Base-by-base conservation (phyloP, 129 eudicot genomes). In the Flaveria sonorensis region DNA sequence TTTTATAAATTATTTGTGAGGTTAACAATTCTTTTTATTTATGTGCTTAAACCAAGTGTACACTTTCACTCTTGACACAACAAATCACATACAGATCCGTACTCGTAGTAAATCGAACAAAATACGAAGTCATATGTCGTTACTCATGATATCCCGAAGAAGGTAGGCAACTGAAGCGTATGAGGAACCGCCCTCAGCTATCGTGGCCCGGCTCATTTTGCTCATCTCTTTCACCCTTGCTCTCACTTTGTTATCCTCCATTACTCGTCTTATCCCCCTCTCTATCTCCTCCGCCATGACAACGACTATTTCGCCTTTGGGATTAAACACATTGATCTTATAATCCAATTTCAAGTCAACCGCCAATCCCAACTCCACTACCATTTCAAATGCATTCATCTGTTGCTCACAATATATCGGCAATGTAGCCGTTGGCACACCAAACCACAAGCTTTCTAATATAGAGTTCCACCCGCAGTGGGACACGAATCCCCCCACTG, bases 381-480 rank as follows among this genome's bases (percentile, higher is more conserved):
- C 72, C 80, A 76, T 76, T 21, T 77, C 57, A 67, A 77, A 77
- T 16, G 74, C 81, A 30, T 77, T 77, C 55, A 82, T 19, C 6
- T 78, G 86, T 72, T 86, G 89, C 32, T 86, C 89, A 2, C 77
- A 67, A 24, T 74, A 82, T 64, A 78, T 36, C 1, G 89, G 86
- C 77, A 81, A 74, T 28, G 83, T 77, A 0, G 85, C 87, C 13
- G 71, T 65, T n/a, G 90, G 88, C 24, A 81, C 86, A 64, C 88
- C 91, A 21, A 53, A 82, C 80, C 84, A 81, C 36, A 81, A 26
- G 69, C 88, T 87, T 63, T 84, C 88, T 68, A 85, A 42, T 10
- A 81, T 78, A 21, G 89, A 88, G 57, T 88, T 87, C 89, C 89
- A 85, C 20, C 92, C 92, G 3, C 89, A 83, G 67, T 83, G 92